Evolutionary conservation across 306 rosid genomes (phyloP).

Genomic region (Sechiopsis laciniata): DNA sequence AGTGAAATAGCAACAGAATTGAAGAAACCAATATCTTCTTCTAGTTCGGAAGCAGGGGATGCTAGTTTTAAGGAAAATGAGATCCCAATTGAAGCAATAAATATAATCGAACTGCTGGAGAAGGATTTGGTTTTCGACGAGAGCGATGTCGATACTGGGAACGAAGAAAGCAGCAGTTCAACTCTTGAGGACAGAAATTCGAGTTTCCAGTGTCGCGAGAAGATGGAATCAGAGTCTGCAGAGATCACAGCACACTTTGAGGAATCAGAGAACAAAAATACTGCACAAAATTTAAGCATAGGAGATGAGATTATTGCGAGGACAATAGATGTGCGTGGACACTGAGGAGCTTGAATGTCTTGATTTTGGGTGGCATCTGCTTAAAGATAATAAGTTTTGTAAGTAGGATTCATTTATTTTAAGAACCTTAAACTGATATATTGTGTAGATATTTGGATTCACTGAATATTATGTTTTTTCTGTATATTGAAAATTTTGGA

Average conservation of each 20-base stretch:
- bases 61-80: slow-evolving; percentile 26
- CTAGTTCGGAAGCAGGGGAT: slow-evolving; percentile 34
- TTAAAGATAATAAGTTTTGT: slow-evolving; percentile 22
- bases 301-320: slow-evolving; percentile 52
- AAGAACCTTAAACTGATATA: slow-evolving; percentile 14
- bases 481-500: background rate
- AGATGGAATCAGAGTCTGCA: slow-evolving; percentile 27
- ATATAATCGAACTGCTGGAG: slow-evolving; percentile 26
- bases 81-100: slow-evolving; percentile 20
- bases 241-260: slow-evolving; percentile 10
- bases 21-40: slow-evolving; percentile 29
- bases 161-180: slow-evolving; percentile 24
- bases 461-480: background rate
- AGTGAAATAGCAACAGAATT: slow-evolving; percentile 21
- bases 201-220: slow-evolving; percentile 26
- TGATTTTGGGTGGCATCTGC: slow-evolving; percentile 13
- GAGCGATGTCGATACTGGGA: slow-evolving; percentile 37
- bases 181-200: slow-evolving; percentile 29
- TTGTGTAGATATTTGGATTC: slow-evolving; percentile 6
- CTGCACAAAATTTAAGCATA: slow-evolving; percentile 30
- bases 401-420: slow-evolving; percentile 10
- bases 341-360: slow-evolving; percentile 18
- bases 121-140: slow-evolving; percentile 43
- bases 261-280: slow-evolving; percentile 19
- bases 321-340: slow-evolving; percentile 30